A percentile compares a stretch with the other conserved stretches of the same genome.
phyloP scores from a whole-genome alignment of 805 yeast species.

The Wickerhamiella vanderwaltii region DNA sequence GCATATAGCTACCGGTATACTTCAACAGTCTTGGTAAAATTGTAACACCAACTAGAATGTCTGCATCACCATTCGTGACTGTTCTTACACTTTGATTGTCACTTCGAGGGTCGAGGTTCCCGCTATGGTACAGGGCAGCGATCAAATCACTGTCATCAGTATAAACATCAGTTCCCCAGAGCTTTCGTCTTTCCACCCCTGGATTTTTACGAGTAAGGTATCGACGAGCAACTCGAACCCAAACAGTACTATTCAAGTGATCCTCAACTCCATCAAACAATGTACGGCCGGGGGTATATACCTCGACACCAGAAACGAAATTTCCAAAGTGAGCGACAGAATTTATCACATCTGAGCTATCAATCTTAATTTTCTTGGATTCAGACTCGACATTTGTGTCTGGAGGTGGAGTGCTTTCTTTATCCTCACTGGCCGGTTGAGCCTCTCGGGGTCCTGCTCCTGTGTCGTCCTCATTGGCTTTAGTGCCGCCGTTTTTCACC shows the following conservation, averaged over 20 bases:
- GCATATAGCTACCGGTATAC: conserved; percentile 53
- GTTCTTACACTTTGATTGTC: conserved; percentile 19
- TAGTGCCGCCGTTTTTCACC: not conserved
- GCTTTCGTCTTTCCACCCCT: conserved; percentile 34
- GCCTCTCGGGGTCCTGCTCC: not conserved
- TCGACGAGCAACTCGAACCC: conserved; percentile 43
- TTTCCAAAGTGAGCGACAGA: conserved; percentile 35
- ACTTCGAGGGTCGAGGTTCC: conserved; percentile 37
- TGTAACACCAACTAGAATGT: conserved; percentile 44
- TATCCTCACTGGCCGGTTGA: not conserved
- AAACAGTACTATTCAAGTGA: conserved; percentile 33
- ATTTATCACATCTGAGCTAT: conserved; percentile 32
- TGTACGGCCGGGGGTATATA: conserved; percentile 32
- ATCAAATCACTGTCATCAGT: conserved; percentile 88
- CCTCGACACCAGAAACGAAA: conserved; percentile 39
- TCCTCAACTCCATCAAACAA: conserved; percentile 25
- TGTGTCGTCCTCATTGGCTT: not conserved
- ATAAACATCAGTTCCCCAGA: conserved; percentile 91
- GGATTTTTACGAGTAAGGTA: conserved; percentile 29
- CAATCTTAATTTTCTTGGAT: conserved; percentile 23
- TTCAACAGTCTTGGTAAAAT: conserved; percentile 56
- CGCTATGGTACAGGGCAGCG: conserved; percentile 62
- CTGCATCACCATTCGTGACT: conserved; percentile 31
- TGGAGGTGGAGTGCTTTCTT: not conserved
- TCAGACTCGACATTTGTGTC: not conserved